phyloP scores from a whole-genome alignment of 176 grass and related monocot species.

The Carex pumila region DNA sequence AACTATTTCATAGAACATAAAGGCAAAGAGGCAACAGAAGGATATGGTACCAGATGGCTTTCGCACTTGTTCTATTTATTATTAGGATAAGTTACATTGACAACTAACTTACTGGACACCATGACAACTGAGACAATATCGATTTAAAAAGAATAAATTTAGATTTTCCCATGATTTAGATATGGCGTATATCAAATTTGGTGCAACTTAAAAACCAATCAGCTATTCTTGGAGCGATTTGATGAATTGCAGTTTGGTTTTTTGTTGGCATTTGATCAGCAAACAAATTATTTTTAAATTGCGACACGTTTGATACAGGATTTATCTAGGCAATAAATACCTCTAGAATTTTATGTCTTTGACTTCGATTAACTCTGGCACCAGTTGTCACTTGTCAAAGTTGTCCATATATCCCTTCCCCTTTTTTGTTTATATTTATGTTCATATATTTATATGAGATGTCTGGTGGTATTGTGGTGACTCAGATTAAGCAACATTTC shows the following conservation, averaged over 20 bases:
- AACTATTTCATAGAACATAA: background rate
- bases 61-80: background rate
- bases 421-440: background rate
- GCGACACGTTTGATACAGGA: background rate
- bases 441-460: background rate
- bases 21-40: background rate
- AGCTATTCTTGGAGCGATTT: background rate
- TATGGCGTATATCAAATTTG: background rate
- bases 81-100: background rate
- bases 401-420: background rate
- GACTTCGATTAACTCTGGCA: background rate
- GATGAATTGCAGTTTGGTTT: background rate
- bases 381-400: background rate
- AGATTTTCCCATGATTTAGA: background rate
- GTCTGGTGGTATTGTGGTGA: background rate
- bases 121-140: background rate
- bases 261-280: background rate
- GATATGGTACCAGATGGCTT: background rate
- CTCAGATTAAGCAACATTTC: background rate
- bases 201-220: background rate
- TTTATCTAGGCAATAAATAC: background rate
- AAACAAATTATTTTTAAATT: background rate
- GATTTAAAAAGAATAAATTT: conserved; percentile 2
- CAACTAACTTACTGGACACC: background rate
- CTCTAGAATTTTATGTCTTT: background rate